These are phyloP conservation scores for Carex kokanica DNA, from an alignment of 176 grass and related monocot species.

Conservation along the genomic window DNA sequence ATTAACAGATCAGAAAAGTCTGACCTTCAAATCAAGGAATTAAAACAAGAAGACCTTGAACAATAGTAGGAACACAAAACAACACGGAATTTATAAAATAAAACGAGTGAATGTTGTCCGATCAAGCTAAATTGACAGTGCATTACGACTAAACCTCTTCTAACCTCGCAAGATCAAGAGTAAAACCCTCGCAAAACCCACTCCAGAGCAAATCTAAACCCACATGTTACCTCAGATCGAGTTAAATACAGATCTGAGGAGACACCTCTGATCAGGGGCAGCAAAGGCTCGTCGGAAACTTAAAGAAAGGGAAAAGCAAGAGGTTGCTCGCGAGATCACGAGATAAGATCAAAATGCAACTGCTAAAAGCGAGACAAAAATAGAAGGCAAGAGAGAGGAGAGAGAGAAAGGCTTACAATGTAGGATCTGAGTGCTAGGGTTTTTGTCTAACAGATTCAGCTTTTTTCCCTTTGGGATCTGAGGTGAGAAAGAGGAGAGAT, in stretches of 20 bases:
- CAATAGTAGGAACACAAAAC: not conserved
- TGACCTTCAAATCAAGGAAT: not conserved
- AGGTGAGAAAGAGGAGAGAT: not conserved
- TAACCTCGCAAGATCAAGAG: slow-evolving; percentile 25
- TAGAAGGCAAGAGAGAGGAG: not conserved
- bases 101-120: not conserved
- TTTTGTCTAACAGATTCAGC: slow-evolving; percentile 18
- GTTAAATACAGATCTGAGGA: slow-evolving; percentile 11
- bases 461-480: not conserved
- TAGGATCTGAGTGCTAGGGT: slow-evolving; percentile 24
- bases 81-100: not conserved
- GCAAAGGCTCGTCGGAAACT: not conserved
- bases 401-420: slow-evolving; percentile 25
- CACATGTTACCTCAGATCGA: slow-evolving; percentile 13
- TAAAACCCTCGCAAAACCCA: slow-evolving; percentile 15
- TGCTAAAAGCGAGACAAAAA: slow-evolving; percentile 19
- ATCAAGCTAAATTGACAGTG: not conserved
- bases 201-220: not conserved
- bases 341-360: slow-evolving; percentile 8
- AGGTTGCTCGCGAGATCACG: slow-evolving; percentile 45
- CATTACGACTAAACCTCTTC: slow-evolving; percentile 16
- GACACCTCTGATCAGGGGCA: not conserved
- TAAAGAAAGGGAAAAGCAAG: not conserved
- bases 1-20: slow-evolving; percentile 22
- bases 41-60: not conserved